Conservation (phyloP, 352 stramenopile species). For the Phytopythium boreale region DNA sequence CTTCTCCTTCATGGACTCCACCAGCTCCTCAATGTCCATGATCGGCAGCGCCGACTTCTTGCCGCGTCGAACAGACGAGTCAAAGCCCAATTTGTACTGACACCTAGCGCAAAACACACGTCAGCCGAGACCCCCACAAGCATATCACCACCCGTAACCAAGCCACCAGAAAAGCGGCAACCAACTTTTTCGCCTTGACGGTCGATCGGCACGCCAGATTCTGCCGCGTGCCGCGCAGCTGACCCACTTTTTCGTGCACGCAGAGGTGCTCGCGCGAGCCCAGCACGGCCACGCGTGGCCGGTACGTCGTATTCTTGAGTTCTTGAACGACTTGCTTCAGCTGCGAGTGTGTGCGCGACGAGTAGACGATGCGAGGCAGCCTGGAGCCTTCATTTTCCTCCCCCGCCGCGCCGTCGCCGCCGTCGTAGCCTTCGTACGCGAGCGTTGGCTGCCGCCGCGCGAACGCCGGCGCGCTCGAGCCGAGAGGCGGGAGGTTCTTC, state of each 20-base stretch:
- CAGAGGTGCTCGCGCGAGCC: constrained; percentile 97
- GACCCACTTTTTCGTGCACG: constrained; percentile 93
- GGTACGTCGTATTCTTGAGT: constrained; percentile 95
- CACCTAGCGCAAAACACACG: constrained; percentile 32
- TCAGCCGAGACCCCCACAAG: background rate
- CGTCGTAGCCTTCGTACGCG: constrained; percentile 49
- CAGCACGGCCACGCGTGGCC: constrained; percentile 84
- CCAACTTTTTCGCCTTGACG: constrained; percentile 87
- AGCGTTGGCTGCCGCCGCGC: constrained; percentile 12
- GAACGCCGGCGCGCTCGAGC: constrained; percentile 1
- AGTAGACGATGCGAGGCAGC: constrained; percentile 96
- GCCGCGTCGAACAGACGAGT: constrained; percentile 46
- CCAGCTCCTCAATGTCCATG: constrained; percentile 99
- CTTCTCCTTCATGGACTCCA: constrained; percentile 81
- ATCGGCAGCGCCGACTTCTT: constrained; percentile 67
- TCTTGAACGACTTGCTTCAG: constrained; percentile 97
- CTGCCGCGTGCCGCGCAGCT: constrained; percentile 79
- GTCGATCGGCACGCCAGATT: constrained; percentile 86
- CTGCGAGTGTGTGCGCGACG: constrained; percentile 98
- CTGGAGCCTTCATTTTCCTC: constrained; percentile 32
- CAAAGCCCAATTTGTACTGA: constrained; percentile 76
- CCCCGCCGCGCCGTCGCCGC: constrained; percentile 15
- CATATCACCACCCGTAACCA: background rate
- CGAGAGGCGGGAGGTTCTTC: constrained; percentile 32
- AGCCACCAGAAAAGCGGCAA: constrained; percentile 1